These are phyloP conservation scores for Cryptococcus sp. DNA, from an alignment of 1,284 basidiomycete genomes.

Conservation along the genomic window DNA sequence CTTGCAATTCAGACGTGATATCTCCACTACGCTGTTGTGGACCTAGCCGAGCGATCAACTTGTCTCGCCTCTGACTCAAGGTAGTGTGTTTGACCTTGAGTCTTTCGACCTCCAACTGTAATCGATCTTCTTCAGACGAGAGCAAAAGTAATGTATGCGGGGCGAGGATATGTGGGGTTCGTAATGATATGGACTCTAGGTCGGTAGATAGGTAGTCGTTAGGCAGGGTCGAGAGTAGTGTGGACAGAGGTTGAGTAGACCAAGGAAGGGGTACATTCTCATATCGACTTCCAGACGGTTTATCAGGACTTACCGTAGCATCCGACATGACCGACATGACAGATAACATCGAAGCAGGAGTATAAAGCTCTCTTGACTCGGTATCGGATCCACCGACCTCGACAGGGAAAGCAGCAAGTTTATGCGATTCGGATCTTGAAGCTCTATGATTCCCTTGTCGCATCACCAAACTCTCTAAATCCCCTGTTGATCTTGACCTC, in stretches of 20 bases:
- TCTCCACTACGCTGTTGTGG: not conserved
- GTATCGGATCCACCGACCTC: no score
- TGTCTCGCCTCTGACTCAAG: conserved; percentile 8
- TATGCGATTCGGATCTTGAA: no score
- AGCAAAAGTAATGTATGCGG: not conserved
- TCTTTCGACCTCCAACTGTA: conserved; percentile 10
- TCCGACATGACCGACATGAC: not conserved
- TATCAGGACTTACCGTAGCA: not conserved
- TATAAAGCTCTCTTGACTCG: not conserved
- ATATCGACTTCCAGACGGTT: conserved; percentile 3
- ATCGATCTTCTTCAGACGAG: conserved; percentile 7
- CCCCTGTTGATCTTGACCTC: conserved; percentile 6
- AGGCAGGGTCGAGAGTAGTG: conserved; percentile 9
- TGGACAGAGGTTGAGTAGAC: conserved; percentile 1
- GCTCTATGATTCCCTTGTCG: no score
- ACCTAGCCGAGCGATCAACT: not conserved
- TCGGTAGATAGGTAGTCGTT: conserved; percentile 1
- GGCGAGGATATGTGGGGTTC: not conserved
- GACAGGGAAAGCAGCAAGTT: no score
- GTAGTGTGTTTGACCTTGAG: conserved; percentile 13
- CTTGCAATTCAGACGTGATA: not conserved
- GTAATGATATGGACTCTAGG: not conserved
- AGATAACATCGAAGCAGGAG: conserved; percentile 2
- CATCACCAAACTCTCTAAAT: no score
- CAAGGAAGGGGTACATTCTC: conserved; percentile 18